phyloP scores from a whole-genome alignment of 768 basidiomycete species.

The Imleria badia region DNA sequence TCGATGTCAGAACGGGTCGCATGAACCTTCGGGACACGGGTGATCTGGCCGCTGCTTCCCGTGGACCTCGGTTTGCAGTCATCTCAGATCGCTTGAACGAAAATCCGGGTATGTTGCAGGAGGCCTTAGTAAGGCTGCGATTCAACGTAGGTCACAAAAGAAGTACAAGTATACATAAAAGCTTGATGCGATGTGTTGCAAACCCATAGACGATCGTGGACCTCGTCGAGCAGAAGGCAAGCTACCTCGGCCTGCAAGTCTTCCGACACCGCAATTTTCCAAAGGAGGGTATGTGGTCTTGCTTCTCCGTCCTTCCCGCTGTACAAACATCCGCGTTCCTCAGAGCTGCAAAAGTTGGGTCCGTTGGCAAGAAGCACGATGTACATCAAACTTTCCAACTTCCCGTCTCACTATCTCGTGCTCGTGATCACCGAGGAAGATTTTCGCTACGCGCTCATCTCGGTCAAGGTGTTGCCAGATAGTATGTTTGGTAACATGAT shows the following conservation, averaged over 20 bases:
- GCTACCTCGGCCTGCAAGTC: constrained; percentile 76
- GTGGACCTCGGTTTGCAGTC: constrained; percentile 61
- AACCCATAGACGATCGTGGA: constrained; percentile 76
- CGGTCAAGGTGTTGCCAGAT: constrained; percentile 53
- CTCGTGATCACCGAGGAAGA: constrained; percentile 76
- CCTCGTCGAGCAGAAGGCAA: constrained; percentile 81
- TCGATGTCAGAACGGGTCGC: constrained; percentile 79
- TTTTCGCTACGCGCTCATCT: constrained; percentile 81
- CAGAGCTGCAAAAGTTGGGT: constrained; percentile 75
- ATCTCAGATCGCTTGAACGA: constrained; percentile 68
- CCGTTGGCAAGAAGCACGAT: constrained; percentile 57
- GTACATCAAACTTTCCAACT: constrained; percentile 76
- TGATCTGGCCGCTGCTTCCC: constrained; percentile 71
- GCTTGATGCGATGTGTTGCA: not conserved
- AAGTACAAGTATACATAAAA: not conserved
- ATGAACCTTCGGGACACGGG: constrained; percentile 80
- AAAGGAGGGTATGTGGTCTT: constrained; percentile 50
- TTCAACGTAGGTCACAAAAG: constrained; percentile 49
- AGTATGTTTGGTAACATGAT: constrained; percentile 59
- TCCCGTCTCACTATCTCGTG: constrained; percentile 81
- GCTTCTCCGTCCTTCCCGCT: not conserved
- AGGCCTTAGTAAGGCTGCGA: constrained; percentile 58
- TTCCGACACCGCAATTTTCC: constrained; percentile 68
- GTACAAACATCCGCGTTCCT: not conserved
- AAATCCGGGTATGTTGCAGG: constrained; percentile 57